Percentiles rank a stretch among this genome's conserved stretches.
Evolutionary conservation across 345 rosid species (phyloP).

Genomic region (Salix suchowensis): DNA sequence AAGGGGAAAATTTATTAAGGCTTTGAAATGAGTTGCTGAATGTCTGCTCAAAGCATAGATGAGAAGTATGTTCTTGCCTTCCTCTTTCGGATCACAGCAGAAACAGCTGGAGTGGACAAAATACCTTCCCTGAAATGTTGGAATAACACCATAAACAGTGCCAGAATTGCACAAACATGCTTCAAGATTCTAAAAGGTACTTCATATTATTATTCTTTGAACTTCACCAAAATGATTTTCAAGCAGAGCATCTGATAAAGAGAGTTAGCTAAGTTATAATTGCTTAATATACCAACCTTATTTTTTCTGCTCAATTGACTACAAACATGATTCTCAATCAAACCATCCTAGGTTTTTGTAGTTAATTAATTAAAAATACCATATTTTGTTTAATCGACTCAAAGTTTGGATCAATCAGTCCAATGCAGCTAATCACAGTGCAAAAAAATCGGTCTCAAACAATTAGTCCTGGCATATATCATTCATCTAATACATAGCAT

Average conservation of each 20-base stretch:
- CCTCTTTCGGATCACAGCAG: slow-evolving; percentile 80
- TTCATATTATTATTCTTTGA: background rate
- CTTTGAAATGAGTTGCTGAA: background rate
- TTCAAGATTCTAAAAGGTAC: background rate
- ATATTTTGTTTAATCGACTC: background rate
- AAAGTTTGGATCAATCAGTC: background rate
- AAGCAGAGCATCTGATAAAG: background rate
- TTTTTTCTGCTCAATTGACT: background rate
- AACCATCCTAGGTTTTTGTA: background rate
- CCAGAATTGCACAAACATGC: background rate
- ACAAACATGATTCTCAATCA: background rate
- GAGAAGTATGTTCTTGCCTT: slow-evolving; percentile 40
- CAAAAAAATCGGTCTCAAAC: background rate
- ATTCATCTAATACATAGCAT: slow-evolving; percentile 4
- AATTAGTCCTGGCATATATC: background rate
- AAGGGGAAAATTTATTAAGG: background rate
- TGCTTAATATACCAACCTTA: background rate
- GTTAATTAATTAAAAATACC: background rate
- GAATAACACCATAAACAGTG: slow-evolving; percentile 9
- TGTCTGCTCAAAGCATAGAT: slow-evolving; percentile 1
- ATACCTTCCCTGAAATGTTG: slow-evolving; percentile 64
- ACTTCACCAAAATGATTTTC: background rate
- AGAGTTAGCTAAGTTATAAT: background rate
- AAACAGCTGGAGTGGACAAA: slow-evolving; percentile 88
- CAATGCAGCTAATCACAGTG: background rate